A percentile compares a stretch with the other conserved stretches of the same genome.
phyloP scores from a whole-genome alignment of 106 monocot genomes.

The Acorus calamus region DNA sequence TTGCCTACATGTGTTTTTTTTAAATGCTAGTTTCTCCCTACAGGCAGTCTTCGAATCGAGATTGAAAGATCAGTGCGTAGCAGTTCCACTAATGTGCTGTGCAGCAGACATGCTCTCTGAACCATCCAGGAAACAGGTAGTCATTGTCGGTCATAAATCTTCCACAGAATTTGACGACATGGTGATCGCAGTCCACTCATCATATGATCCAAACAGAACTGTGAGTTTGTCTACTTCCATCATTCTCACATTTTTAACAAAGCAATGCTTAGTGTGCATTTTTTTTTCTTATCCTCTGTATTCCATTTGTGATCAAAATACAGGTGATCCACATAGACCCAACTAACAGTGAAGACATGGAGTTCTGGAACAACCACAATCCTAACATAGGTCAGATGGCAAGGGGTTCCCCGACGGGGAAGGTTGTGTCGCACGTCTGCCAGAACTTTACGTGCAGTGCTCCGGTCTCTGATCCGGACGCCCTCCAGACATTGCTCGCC shows the following conservation, averaged over 20 bases:
- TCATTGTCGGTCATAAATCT: constrained; percentile 58
- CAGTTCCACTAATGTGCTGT: constrained; percentile 79
- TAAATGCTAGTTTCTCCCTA: background rate
- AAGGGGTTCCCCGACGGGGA: constrained; percentile 21
- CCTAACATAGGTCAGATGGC: constrained; percentile 56
- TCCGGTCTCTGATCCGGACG: constrained; percentile 36
- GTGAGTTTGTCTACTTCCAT: constrained; percentile 22
- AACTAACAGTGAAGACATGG: constrained; percentile 44
- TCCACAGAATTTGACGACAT: constrained; percentile 43
- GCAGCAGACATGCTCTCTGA: constrained; percentile 64
- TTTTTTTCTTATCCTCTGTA: background rate
- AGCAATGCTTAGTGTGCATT: too few relatives aligned
- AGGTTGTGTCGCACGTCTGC: constrained; percentile 54
- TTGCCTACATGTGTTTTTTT: background rate
- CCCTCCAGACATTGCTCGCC: constrained; percentile 26
- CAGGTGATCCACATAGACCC: constrained; percentile 91
- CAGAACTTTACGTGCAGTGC: constrained; percentile 69
- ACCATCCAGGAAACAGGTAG: constrained; percentile 67
- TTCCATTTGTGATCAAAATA: background rate
- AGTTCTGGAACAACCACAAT: constrained; percentile 67
- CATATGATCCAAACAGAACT: constrained; percentile 67
- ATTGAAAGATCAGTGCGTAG: constrained; percentile 59
- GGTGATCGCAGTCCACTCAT: constrained; percentile 40
- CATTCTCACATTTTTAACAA: background rate
- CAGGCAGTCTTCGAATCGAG: constrained; percentile 75